Conservation (phyloP, 2,329 filamentous ascomycete genomes). For the Apiospora rasikravindrae region DNA sequence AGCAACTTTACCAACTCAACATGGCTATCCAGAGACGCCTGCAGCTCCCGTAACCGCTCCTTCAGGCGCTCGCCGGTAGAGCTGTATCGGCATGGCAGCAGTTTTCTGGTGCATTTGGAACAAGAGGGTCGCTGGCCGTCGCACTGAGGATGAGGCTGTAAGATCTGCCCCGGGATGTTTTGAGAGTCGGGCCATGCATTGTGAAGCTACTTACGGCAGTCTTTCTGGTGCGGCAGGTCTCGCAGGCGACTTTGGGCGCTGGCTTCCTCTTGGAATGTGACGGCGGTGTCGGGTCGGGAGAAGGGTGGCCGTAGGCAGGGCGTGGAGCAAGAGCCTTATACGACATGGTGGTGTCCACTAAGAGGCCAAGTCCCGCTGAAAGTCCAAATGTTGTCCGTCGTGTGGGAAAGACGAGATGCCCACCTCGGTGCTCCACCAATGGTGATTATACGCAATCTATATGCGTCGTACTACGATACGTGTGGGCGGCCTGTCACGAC, state of each 20-base stretch:
- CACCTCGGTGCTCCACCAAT: background rate
- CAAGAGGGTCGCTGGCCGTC: slow-evolving; percentile 8
- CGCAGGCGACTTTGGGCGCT: background rate
- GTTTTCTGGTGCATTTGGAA: slow-evolving; percentile 1
- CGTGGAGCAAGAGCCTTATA: slow-evolving; percentile 9
- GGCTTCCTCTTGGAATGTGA: background rate
- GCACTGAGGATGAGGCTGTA: background rate
- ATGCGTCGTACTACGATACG: background rate
- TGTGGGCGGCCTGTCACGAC: background rate
- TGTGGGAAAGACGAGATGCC: background rate
- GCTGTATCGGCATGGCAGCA: background rate
- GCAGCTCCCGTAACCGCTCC: background rate
- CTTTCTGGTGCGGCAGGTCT: background rate
- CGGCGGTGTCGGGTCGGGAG: background rate
- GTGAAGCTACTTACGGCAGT: background rate
- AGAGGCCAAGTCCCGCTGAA: background rate
- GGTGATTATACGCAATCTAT: background rate
- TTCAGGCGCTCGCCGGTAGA: background rate
- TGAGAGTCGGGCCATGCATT: background rate
- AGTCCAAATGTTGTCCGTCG: background rate
- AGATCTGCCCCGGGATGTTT: background rate
- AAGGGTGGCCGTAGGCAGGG: background rate
- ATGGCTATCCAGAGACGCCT: background rate
- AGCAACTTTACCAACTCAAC: background rate
- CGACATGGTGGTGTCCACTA: background rate